A percentile compares a stretch with the other conserved stretches of the same genome.
Evolutionary conservation across 2,329 filamentous ascomycete genomes (phyloP).

Genomic region (Alternaria incomplexa): DNA sequence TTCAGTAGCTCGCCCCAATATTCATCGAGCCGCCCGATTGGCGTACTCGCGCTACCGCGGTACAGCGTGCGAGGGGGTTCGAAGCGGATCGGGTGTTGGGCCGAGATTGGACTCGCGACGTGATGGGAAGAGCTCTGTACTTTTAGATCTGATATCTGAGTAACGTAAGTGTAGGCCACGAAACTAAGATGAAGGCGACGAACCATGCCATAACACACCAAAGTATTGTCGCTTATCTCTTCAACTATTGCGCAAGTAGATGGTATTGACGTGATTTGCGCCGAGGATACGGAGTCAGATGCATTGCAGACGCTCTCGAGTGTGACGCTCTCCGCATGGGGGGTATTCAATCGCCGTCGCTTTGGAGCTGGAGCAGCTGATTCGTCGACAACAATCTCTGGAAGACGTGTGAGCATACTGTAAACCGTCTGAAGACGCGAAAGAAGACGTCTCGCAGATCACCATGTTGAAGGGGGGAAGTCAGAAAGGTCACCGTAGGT

Average conservation of each 20-base stretch:
- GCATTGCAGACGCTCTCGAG: too few species aligned
- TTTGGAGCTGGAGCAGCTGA: neutral
- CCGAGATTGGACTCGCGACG: neutral
- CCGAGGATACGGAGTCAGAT: too few species aligned
- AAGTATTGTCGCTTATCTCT: rapidly evolving
- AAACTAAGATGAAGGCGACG: neutral
- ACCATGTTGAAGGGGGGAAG: neutral
- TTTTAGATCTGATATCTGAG: neutral
- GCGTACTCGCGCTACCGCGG: neutral
- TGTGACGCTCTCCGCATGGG: neutral
- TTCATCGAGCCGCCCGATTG: neutral
- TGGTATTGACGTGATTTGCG: neutral
- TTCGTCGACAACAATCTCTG: neutral
- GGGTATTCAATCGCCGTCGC: neutral
- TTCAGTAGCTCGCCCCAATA: neutral
- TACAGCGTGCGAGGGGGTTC: neutral
- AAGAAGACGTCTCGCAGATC: neutral
- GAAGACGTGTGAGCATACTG: neutral
- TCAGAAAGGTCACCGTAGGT: neutral
- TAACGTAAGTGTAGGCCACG: neutral
- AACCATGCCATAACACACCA: neutral
- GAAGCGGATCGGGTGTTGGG: neutral
- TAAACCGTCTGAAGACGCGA: neutral
- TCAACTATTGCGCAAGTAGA: rapidly evolving
- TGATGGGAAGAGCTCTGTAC: neutral